Evolutionary conservation across 2,329 filamentous ascomycete species (phyloP).

Genomic region (Diaporthe eres): DNA sequence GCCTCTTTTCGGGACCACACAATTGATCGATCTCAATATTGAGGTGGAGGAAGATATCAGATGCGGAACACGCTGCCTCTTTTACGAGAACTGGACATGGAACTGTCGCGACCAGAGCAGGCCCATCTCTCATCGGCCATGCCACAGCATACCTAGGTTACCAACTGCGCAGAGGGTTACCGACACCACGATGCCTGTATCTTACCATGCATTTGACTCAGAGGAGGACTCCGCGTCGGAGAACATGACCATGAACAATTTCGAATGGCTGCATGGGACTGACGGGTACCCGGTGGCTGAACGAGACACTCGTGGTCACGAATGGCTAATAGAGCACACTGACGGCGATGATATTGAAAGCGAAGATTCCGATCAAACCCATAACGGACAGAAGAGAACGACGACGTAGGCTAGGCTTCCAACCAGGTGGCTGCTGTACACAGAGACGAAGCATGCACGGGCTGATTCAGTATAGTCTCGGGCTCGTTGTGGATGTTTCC

Average conservation of each 20-base stretch:
- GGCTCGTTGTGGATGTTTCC: not conserved
- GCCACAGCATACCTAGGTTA: not conserved
- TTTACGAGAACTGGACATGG: slow-evolving; percentile 8
- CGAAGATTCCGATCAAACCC: slow-evolving; percentile 13
- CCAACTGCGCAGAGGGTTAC: not conserved
- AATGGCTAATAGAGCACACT: not conserved
- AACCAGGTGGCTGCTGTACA: slow-evolving; percentile 2
- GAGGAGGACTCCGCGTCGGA: not conserved
- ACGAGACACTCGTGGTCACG: not conserved
- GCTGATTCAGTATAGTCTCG: not conserved
- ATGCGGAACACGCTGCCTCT: not conserved
- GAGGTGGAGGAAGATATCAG: slow-evolving; percentile 9
- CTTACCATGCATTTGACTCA: not conserved
- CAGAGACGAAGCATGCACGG: not conserved
- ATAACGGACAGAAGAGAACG: slow-evolving; percentile 14
- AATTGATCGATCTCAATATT: not conserved
- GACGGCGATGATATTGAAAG: slow-evolving; percentile 1
- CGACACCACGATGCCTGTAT: not conserved
- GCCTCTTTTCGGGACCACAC: slow-evolving; percentile 4
- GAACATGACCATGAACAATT: not conserved
- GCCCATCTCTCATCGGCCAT: not conserved
- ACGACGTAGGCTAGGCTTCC: not conserved
- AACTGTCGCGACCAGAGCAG: not conserved
- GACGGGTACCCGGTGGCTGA: slow-evolving; percentile 2
- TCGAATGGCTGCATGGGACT: not conserved